Evolutionary conservation across 2,329 filamentous ascomycete genomes (phyloP).

Genomic region (Beauveria medogensis): DNA sequence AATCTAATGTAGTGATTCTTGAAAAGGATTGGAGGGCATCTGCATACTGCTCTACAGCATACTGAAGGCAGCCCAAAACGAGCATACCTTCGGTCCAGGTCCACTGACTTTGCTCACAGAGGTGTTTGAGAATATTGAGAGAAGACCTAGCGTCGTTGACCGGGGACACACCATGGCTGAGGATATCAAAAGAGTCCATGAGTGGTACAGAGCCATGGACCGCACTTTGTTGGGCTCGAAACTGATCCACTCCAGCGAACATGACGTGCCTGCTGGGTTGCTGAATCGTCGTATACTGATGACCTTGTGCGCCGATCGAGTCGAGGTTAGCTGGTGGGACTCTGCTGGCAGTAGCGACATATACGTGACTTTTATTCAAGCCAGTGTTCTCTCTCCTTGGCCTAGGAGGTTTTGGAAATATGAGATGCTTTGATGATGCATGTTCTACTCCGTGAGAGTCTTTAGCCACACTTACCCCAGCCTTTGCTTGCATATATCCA

Average conservation of each 20-base stretch:
- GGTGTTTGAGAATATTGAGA: constrained; percentile 60
- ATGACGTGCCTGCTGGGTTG: background rate
- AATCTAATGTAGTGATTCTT: constrained; percentile 49
- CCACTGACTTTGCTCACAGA: constrained; percentile 76
- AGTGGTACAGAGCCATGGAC: background rate
- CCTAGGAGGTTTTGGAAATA: constrained; percentile 41
- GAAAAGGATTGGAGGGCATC: constrained; percentile 69
- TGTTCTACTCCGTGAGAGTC: constrained; percentile 27
- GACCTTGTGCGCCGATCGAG: background rate
- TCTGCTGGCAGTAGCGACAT: background rate
- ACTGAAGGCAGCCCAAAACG: constrained; percentile 82
- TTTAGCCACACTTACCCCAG: constrained; percentile 37
- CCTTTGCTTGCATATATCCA: constrained; percentile 52
- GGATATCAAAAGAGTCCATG: background rate
- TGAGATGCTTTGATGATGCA: constrained; percentile 39
- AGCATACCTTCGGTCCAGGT: constrained; percentile 91
- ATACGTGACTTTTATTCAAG: background rate
- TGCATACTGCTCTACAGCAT: constrained; percentile 77
- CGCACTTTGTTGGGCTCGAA: constrained; percentile 17
- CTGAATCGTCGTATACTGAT: background rate
- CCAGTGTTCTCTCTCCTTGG: constrained; percentile 1
- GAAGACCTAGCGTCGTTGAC: constrained; percentile 53
- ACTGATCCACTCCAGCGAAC: constrained; percentile 31
- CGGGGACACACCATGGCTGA: constrained; percentile 25
- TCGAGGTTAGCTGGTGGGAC: background rate